Conservation (phyloP, 192 early-diverging fungal genomes). For the Neocallimastix lanati region DNA sequence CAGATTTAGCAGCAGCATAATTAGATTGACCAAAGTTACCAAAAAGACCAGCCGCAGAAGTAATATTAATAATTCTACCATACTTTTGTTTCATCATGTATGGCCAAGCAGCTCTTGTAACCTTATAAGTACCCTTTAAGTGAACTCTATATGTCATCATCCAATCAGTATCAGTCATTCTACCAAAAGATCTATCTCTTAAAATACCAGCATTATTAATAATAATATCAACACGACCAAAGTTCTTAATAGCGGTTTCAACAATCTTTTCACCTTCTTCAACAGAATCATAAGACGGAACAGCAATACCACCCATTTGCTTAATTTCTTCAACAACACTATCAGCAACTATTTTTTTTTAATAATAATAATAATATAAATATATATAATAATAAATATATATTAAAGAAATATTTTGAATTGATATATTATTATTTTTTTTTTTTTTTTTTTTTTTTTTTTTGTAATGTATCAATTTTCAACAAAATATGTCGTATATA, state of each 20-base stretch:
- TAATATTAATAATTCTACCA: conserved; percentile 77
- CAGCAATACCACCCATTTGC: conserved; percentile 65
- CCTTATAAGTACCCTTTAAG: conserved; percentile 83
- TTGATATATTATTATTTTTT: no score
- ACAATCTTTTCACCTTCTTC: conserved; percentile 96
- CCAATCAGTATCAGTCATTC: conserved; percentile 98
- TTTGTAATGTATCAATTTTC: no score
- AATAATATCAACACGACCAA: conserved; percentile 84
- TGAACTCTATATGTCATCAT: conserved; percentile 83
- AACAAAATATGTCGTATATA: no score
- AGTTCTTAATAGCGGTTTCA: conserved; percentile 85
- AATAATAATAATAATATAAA: conserved; percentile 58
- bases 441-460: no score
- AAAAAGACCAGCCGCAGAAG: conserved; percentile 90
- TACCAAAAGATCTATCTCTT: conserved; percentile 87
- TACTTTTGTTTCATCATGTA: conserved; percentile 89
- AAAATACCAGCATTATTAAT: conserved; percentile 98
- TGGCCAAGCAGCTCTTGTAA: conserved; percentile 92
- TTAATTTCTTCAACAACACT: conserved; percentile 71
- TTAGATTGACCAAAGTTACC: conserved; percentile 69
- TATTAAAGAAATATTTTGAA: no score
- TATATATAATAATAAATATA: conserved; percentile 38
- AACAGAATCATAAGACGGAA: conserved; percentile 95
- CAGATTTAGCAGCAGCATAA: conserved; percentile 75
- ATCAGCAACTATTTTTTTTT: conserved; percentile 34